phyloP scores from a whole-genome alignment of 306 rosid species.

The Benincasa hispida region DNA sequence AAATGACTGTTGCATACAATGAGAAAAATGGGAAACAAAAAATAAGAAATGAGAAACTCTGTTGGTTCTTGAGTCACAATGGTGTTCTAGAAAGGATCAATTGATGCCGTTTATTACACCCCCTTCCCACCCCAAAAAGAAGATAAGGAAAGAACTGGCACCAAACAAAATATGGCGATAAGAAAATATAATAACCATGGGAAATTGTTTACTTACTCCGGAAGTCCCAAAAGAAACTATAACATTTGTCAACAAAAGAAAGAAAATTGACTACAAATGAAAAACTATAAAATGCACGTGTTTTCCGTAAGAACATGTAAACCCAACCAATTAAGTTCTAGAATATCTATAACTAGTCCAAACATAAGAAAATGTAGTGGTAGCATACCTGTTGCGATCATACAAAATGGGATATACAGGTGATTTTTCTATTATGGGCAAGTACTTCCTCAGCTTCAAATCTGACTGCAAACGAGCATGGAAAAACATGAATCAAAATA shows the following conservation, averaged over 20 bases:
- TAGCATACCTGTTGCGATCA: constrained; percentile 56
- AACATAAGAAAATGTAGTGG: not conserved
- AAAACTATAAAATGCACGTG: not conserved
- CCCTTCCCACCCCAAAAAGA: no score
- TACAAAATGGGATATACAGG: constrained; percentile 72
- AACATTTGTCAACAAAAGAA: not conserved
- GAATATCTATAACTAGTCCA: not conserved
- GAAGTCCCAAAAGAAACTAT: not conserved
- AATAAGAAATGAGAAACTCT: not conserved
- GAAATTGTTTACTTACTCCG: not conserved
- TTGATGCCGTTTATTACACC: not conserved
- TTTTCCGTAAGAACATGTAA: not conserved
- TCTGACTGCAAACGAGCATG: constrained; percentile 52
- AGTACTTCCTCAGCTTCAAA: constrained; percentile 87
- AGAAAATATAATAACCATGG: no score
- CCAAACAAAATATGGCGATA: no score
- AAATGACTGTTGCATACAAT: not conserved
- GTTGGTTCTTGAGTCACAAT: not conserved
- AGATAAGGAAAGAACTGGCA: no score
- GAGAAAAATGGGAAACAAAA: not conserved
- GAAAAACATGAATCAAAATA: constrained; percentile 18
- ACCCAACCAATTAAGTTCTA: not conserved
- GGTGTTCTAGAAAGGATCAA: not conserved
- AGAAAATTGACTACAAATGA: not conserved
- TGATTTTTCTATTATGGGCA: constrained; percentile 80